A percentile compares a stretch with the other conserved stretches of the same genome.
Evolutionary conservation across 257 asterid genomes (phyloP).

Genomic region (Solanum dulcamara): DNA sequence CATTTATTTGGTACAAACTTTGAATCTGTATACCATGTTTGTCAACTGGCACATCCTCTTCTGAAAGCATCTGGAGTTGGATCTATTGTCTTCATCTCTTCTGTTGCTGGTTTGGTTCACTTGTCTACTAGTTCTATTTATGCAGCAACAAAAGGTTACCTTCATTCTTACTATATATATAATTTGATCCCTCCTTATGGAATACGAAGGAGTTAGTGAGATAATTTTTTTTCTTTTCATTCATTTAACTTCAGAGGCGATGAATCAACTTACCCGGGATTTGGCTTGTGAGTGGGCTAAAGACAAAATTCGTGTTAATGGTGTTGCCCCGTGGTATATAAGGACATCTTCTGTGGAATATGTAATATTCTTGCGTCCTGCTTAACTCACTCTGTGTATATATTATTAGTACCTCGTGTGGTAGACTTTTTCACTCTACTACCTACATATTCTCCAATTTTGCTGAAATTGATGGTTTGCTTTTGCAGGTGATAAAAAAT

Average conservation of each 20-base stretch:
- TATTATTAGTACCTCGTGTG: too few relatives aligned
- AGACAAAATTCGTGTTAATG: slow-evolving; percentile 77
- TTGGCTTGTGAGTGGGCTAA: slow-evolving; percentile 97
- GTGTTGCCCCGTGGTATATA: slow-evolving; percentile 93
- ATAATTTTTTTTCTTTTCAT: neutral
- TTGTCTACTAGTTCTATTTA: slow-evolving; percentile 66
- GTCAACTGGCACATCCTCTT: slow-evolving; percentile 76
- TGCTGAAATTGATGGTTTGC: neutral
- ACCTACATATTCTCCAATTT: neutral
- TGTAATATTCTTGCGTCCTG: slow-evolving; percentile 27
- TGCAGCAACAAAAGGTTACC: slow-evolving; percentile 80
- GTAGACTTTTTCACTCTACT: too few relatives aligned
- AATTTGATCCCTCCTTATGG: neutral
- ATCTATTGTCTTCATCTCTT: slow-evolving; percentile 70
- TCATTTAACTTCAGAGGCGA: slow-evolving; percentile 53
- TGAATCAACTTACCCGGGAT: slow-evolving; percentile 77
- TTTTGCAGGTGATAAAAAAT: slow-evolving; percentile 55
- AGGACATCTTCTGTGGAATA: slow-evolving; percentile 63
- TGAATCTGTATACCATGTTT: slow-evolving; percentile 74
- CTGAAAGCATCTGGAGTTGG: slow-evolving; percentile 76
- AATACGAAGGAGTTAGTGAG: neutral
- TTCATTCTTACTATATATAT: neutral
- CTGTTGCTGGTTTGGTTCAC: slow-evolving; percentile 74
- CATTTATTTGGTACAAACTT: slow-evolving; percentile 67
- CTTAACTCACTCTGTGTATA: neutral